Evolutionary conservation across 2,329 filamentous ascomycete genomes (phyloP).

Genomic region (Botrytis pseudocinerea): DNA sequence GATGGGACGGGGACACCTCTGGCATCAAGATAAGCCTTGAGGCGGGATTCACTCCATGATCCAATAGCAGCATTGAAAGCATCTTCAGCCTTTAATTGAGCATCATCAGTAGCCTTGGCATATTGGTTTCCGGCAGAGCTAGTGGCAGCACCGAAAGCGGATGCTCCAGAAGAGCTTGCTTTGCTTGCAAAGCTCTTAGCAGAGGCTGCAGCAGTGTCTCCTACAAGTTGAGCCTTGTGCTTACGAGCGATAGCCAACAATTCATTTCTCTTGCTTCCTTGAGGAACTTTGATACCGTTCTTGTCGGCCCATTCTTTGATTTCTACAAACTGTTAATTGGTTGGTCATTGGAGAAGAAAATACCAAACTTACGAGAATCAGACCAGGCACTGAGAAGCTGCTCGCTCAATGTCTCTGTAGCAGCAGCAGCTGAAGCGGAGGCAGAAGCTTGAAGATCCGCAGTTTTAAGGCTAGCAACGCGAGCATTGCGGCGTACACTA

Average conservation of each 20-base stretch:
- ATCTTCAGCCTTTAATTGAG: constrained; percentile 60
- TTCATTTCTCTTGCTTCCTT: constrained; percentile 86
- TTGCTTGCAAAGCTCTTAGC: constrained; percentile 69
- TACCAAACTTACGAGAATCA: constrained; percentile 55
- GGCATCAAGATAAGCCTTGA: constrained; percentile 77
- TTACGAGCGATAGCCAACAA: constrained; percentile 87
- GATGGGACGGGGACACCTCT: constrained; percentile 76
- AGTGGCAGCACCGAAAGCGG: constrained; percentile 69
- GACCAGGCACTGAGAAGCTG: constrained; percentile 87
- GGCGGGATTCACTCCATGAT: constrained; percentile 70
- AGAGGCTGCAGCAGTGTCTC: constrained; percentile 59
- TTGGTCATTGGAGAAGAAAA: background rate
- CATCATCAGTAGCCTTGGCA: constrained; percentile 72
- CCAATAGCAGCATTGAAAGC: constrained; percentile 63
- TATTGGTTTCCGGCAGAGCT: constrained; percentile 75
- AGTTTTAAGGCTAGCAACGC: constrained; percentile 70
- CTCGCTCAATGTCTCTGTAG: constrained; percentile 76
- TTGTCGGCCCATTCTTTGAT: constrained; percentile 93
- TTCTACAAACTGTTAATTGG: constrained; percentile 46
- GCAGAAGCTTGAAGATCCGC: constrained; percentile 61
- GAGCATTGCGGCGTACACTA: constrained; percentile 85
- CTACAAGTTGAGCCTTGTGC: constrained; percentile 71
- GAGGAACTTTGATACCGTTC: constrained; percentile 85
- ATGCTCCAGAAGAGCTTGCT: constrained; percentile 63
- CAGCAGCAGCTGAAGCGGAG: constrained; percentile 64